Percentiles rank a stretch among this genome's conserved stretches.
These are phyloP conservation scores for Chlorella sp. DNA, from an alignment of 139 green algal species.

Conservation along the genomic window DNA sequence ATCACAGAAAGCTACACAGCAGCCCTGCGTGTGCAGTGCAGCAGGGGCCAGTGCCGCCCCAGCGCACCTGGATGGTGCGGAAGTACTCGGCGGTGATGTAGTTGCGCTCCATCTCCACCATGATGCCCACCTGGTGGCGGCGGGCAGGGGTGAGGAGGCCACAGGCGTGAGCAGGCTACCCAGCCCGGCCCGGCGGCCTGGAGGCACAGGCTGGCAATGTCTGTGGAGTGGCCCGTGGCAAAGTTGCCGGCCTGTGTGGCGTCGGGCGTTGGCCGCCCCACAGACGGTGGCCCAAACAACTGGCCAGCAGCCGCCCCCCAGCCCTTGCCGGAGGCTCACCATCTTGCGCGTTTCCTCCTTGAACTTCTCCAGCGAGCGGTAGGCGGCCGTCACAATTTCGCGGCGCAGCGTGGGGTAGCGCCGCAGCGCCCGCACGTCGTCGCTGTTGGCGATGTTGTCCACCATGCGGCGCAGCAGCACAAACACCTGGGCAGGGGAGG, in stretches of 20 bases:
- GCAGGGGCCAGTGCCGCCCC: background rate
- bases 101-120: conserved; percentile 95
- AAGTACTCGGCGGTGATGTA: conserved; percentile 95
- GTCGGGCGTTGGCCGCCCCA: too few relatives aligned
- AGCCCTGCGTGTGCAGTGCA: background rate
- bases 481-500: conserved; percentile 61
- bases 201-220: too few relatives aligned
- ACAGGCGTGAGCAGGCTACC: too few relatives aligned
- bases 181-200: too few relatives aligned
- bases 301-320: too few relatives aligned
- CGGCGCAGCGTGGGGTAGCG: conserved; percentile 84
- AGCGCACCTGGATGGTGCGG: conserved; percentile 45
- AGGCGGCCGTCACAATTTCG: conserved; percentile 77
- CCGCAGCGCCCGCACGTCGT: conserved; percentile 57
- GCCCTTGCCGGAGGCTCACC: conserved; percentile 22
- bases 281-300: too few relatives aligned
- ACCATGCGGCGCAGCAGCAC: conserved; percentile 88
- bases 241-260: too few relatives aligned
- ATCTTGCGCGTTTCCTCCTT: conserved; percentile 66
- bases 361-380: conserved; percentile 69
- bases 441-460: conserved; percentile 63
- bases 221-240: too few relatives aligned
- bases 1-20: background rate
- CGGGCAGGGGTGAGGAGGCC: too few relatives aligned
- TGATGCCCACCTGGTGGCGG: conserved; percentile 33